Percentiles rank a stretch among this genome's conserved stretches.
Evolutionary conservation across 83 land plant genomes (phyloP).

Genomic region (Thuja plicata): DNA sequence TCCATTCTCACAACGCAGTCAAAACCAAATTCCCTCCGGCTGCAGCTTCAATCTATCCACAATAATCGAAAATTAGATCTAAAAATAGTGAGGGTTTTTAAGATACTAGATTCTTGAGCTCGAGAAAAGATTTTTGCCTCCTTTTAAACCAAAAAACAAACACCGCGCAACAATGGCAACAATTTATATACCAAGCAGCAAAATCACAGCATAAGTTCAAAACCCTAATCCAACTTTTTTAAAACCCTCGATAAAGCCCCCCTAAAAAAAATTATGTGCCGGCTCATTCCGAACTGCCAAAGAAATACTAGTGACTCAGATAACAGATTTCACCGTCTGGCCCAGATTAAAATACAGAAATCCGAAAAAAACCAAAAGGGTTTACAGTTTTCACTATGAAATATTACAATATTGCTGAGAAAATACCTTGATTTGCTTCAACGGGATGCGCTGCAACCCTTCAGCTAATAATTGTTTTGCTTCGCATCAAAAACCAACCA

Average conservation of each 20-base stretch:
- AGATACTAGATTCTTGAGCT: not conserved
- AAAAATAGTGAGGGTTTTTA: not conserved
- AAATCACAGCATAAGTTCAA: not conserved
- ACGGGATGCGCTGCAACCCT: not conserved
- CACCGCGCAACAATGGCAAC: not conserved
- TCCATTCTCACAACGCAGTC: constrained; percentile 54
- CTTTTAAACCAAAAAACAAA: not conserved
- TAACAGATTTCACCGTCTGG: not conserved
- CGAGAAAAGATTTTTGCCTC: not conserved
- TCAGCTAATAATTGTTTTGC: not conserved
- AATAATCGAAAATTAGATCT: not conserved
- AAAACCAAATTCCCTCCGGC: not conserved
- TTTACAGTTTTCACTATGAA: not conserved
- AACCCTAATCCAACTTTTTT: not conserved
- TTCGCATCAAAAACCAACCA: not conserved
- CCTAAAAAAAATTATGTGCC: not conserved
- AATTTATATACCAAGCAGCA: not conserved
- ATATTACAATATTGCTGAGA: not conserved
- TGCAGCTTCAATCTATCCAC: not conserved
- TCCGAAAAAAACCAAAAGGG: not conserved
- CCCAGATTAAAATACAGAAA: not conserved
- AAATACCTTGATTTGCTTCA: not conserved
- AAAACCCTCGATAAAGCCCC: not conserved
- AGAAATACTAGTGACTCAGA: not conserved
- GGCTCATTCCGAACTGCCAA: not conserved